These are phyloP conservation scores for Sequoia sempervirens DNA, from an alignment of 75 land plant species.

Conservation along the genomic window DNA sequence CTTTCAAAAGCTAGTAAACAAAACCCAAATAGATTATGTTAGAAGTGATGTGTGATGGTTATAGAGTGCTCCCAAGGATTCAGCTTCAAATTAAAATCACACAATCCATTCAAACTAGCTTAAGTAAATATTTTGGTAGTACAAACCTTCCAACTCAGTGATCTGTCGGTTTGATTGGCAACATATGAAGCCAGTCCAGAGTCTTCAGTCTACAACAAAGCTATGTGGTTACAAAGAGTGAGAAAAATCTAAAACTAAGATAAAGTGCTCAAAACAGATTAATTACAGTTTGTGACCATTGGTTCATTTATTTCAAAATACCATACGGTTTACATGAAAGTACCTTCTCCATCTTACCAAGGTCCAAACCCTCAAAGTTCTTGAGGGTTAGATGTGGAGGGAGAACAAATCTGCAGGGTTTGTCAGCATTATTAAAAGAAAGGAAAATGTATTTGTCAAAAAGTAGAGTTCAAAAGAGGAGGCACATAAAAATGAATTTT, in stretches of 20 bases:
- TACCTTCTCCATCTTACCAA: constrained; percentile 87
- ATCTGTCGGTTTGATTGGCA: constrained; percentile 81
- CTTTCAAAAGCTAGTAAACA: background rate
- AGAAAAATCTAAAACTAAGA: background rate
- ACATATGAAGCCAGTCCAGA: constrained; percentile 92
- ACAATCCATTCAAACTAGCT: background rate
- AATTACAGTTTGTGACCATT: background rate
- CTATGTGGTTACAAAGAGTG: background rate
- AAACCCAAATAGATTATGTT: background rate
- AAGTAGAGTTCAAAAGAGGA: background rate
- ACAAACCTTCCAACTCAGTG: constrained; percentile 92
- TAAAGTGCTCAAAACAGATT: background rate
- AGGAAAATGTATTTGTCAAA: background rate
- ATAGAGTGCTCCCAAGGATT: background rate
- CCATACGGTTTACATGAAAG: background rate
- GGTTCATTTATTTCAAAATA: background rate
- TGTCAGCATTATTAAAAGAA: background rate
- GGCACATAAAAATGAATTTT: background rate
- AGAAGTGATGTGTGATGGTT: background rate
- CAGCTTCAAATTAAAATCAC: background rate
- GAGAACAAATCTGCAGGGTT: constrained; percentile 55
- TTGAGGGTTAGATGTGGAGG: constrained; percentile 77
- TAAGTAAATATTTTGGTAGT: background rate
- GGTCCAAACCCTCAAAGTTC: constrained; percentile 94
- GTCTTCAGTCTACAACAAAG: constrained; percentile 54